Evolutionary conservation across 768 basidiomycete species (phyloP), one percentile per base, ranked within the genome.

Genomic region (Macrolepiota fuliginosa): DNA sequence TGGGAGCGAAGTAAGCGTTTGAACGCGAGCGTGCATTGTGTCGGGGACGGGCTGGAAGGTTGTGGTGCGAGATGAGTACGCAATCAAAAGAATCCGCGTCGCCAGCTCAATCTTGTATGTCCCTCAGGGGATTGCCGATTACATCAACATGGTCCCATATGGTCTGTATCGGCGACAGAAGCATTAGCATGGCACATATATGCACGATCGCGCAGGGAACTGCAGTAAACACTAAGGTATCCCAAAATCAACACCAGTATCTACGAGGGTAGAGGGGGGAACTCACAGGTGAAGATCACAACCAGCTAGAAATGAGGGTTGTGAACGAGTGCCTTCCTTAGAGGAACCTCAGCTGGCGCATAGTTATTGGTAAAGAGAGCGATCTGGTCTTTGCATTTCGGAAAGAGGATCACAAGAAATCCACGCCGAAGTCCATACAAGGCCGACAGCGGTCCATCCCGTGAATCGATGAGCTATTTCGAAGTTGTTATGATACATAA

Each of bases 401-500:
- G 11, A 24, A 15, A 47, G n/a, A 10, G 5, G 11, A 10, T 15
- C 22, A 19, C 17, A n/a, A 6, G 24, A 9, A n/a, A 17, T 9
- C 17, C 57, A 3, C 40, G 52, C 57, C 24, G 42, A 17, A 24
- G 49, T 50, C 62, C 62, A 62, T 9, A 58, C 56, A n/a, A 62
- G 40, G 5, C 13, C 56, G 53, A 56, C 47, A 13, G 56, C 47
- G 13, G 50, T 35, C 56, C 62, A 62, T 13, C 83, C 84, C 13
- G 81, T 71, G 68, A 82, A 83, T 19, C 83, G 80, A 67, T 85
- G 84, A 9, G 74, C 72, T 13, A 76, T 75, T 67, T 86, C 83
- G 68, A 86, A 86, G 51, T 75, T 72, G 66, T 86, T 77, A 71
- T 86, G 84, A 64, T 78, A 77, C 22, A 72, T 71, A 29, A 73